Evolutionary conservation across 208 protist genomes (phyloP).

Genomic region (Wallacemonas sp.): DNA sequence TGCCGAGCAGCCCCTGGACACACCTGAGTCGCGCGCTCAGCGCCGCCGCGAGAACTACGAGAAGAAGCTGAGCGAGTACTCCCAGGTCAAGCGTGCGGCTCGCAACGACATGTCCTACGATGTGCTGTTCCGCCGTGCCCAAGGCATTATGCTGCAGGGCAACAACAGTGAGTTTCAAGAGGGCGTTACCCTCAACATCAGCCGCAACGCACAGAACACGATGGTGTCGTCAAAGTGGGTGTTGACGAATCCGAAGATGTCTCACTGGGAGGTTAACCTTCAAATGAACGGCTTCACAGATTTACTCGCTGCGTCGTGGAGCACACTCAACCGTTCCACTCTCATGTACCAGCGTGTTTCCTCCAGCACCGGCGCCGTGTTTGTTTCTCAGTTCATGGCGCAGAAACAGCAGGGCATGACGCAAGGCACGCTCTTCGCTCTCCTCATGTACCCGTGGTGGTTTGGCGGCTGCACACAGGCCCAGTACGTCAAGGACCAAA

Average conservation of each 20-base stretch:
- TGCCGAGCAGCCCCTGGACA: slow-evolving; percentile 74
- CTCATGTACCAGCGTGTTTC: slow-evolving; percentile 88
- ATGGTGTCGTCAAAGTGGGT: slow-evolving; percentile 84
- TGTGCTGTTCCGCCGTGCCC: slow-evolving; percentile 61
- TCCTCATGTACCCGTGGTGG: slow-evolving; percentile 89
- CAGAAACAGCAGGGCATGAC: slow-evolving; percentile 81
- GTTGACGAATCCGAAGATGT: slow-evolving; percentile 79
- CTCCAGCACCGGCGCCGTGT: slow-evolving; percentile 64
- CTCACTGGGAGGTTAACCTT: slow-evolving; percentile 83
- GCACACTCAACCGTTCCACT: slow-evolving; percentile 82
- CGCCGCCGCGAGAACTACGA: slow-evolving; percentile 58
- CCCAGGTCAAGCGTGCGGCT: slow-evolving; percentile 47
- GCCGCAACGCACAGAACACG: slow-evolving; percentile 80
- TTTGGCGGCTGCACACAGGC: slow-evolving; percentile 79
- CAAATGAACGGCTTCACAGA: slow-evolving; percentile 92
- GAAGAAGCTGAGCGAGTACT: slow-evolving; percentile 72
- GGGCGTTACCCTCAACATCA: slow-evolving; percentile 71
- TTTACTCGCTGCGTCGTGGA: slow-evolving; percentile 77
- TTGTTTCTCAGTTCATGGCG: slow-evolving; percentile 87
- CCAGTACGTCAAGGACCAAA: slow-evolving; percentile 88
- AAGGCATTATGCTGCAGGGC: slow-evolving; percentile 68
- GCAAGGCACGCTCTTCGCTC: slow-evolving; percentile 78
- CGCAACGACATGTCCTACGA: slow-evolving; percentile 71
- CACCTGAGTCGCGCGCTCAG: slow-evolving; percentile 27
- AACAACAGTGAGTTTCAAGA: slow-evolving; percentile 68